Evolutionary conservation across 108 stramenopile genomes (phyloP), one percentile per base, ranked within the genome.

Genomic region (Stephanodiscus minutulus): DNA sequence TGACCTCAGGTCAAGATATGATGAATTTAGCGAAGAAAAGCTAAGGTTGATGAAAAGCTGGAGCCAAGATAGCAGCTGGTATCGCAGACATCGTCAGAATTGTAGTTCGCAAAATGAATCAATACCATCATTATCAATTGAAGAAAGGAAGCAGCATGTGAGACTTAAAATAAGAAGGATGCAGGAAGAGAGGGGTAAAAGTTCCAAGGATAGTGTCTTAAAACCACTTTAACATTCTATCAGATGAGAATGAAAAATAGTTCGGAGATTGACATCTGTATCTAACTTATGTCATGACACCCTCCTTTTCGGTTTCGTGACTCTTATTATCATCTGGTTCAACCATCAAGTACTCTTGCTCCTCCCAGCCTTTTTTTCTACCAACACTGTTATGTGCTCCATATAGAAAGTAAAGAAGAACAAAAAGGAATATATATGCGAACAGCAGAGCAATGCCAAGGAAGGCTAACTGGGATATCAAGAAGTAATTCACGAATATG

Each of bases 401-500:
- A 79, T 69, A 85, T 24, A 33, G 47, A 37, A 91, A 73, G 65
- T 93, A 96, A 33, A 77, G 66, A 29, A 67, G 31, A 28, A 66
- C 70, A 27, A 83, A 76, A 15, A 81, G 17, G 2, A 61, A 64
- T 22, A 92, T 47, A 66, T 85, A 96, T 5, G 77, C 22, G 4
- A 88, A 6, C 21, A 95, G 70, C 18, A 91, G 57, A n/a, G 82
- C 36, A 22, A 93, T 68, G 0, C 92, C 93, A 10, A 57, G 33
- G 44, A 73, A 47, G 27, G 86, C 82, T 13, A 96, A 77, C 56
- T 94, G 92, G 13, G 85, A 76, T 39, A 97, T 83, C 43, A 97
- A 75, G 70, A 83, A 93, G 91, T 89, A 95, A 65, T 97, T 97
- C 56, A 87, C 66, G 52, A 84, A 88, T 9, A 97, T 90, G 48